Evolutionary conservation across 208 protist species (phyloP).

Genomic region (Trypanosoma vivax): DNA sequence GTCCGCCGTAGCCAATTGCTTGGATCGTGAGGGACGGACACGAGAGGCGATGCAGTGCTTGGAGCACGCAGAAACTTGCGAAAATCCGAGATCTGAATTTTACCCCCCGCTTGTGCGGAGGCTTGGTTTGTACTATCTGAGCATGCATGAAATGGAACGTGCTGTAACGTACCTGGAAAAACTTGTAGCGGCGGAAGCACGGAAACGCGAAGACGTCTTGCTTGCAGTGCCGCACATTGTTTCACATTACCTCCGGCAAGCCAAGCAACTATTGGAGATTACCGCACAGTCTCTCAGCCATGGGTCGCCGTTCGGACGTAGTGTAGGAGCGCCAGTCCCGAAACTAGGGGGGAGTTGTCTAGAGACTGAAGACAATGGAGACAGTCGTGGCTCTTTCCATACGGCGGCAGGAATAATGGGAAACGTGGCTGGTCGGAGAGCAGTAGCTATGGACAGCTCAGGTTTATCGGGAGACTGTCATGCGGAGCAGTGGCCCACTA

Average conservation of each 20-base stretch:
- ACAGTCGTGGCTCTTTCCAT: neutral
- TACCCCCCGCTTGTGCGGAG: conserved; percentile 67
- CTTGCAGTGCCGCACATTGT: conserved; percentile 62
- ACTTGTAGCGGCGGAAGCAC: conserved; percentile 34
- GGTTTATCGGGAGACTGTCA: neutral
- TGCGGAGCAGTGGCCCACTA: conserved; percentile 14
- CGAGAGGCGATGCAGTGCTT: conserved; percentile 67
- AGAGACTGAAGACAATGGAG: neutral
- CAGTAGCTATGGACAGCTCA: neutral
- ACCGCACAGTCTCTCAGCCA: conserved; percentile 45
- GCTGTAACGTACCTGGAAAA: conserved; percentile 66
- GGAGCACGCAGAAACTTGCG: conserved; percentile 63
- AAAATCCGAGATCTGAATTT: conserved; percentile 25
- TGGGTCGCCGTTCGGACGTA: conserved; percentile 17
- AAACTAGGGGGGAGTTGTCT: neutral
- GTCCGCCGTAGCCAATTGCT: conserved; percentile 71
- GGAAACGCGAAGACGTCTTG: conserved; percentile 38
- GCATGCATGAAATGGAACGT: conserved; percentile 26
- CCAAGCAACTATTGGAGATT: conserved; percentile 38
- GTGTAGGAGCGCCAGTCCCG: neutral
- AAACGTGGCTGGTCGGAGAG: neutral
- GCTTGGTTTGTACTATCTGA: conserved; percentile 65
- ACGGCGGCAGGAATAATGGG: neutral
- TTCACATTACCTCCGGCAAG: conserved; percentile 51
- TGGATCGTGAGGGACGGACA: conserved; percentile 67